phyloP scores from a whole-genome alignment of 257 asterid species.

The Cordia subcordata region DNA sequence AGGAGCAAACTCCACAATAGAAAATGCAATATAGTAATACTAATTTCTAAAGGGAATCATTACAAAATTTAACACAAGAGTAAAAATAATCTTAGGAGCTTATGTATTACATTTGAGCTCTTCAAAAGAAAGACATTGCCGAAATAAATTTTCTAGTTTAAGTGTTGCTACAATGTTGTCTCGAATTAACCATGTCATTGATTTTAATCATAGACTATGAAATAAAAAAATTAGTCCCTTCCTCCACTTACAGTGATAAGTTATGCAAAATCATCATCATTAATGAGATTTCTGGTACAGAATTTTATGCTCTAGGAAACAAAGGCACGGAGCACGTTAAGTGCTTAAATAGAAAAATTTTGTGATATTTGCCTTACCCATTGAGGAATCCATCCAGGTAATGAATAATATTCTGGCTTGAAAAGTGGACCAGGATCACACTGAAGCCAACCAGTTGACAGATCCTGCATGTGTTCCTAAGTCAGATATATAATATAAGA shows the following conservation, averaged over 20 bases:
- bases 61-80: no score
- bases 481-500: conserved; percentile 13
- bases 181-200: not conserved
- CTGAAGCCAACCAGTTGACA: conserved; percentile 58
- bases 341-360: not conserved
- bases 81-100: no score
- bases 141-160: no score
- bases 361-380: conserved; percentile 30
- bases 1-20: no score
- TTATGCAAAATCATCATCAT: no score
- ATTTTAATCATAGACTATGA: not conserved
- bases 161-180: not conserved
- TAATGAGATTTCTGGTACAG: not conserved
- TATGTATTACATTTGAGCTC: no score
- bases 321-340: not conserved
- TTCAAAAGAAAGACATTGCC: no score
- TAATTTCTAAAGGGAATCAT: no score
- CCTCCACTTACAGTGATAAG: no score
- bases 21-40: no score
- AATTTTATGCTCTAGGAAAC: not conserved
- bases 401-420: conserved; percentile 39
- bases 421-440: conserved; percentile 60
- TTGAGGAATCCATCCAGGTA: conserved; percentile 33
- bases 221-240: not conserved
- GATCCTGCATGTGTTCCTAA: conserved; percentile 36